A percentile compares a stretch with the other conserved stretches of the same genome.
Evolutionary conservation across 352 stramenopile genomes (phyloP).

Genomic region (Stramenopiles sp.): DNA sequence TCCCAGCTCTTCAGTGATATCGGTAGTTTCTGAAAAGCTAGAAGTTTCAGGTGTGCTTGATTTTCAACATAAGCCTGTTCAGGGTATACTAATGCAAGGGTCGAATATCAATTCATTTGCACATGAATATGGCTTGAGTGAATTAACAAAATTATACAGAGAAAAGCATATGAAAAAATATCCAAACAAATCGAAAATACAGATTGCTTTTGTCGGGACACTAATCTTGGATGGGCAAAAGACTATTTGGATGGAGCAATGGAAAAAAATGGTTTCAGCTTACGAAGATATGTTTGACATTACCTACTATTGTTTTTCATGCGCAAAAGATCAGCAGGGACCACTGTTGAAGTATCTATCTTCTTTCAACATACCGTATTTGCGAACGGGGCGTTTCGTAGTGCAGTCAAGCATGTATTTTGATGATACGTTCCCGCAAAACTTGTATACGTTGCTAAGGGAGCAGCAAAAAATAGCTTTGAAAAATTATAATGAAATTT

Average conservation of each 20-base stretch:
- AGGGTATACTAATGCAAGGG: neutral
- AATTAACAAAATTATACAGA: neutral
- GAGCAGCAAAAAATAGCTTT: neutral
- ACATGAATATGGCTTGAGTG: neutral
- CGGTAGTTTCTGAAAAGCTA: neutral
- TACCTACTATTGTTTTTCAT: constrained; percentile 10
- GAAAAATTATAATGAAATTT: neutral
- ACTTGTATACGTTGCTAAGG: neutral
- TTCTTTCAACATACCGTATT: neutral
- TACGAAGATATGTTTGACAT: constrained; percentile 6
- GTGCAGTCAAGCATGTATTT: neutral
- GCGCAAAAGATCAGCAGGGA: neutral
- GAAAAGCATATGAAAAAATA: too few relatives aligned
- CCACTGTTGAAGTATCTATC: neutral
- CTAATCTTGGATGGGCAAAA: constrained; percentile 1
- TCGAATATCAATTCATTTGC: neutral
- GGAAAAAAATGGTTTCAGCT: neutral
- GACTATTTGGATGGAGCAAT: constrained; percentile 10
- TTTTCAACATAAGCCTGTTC: too few relatives aligned
- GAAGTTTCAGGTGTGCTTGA: too few relatives aligned
- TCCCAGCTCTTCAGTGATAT: neutral
- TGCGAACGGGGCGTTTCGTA: neutral
- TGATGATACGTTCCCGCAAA: neutral
- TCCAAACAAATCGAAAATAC: neutral
- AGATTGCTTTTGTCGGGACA: constrained; percentile 3